A percentile compares a stretch with the other conserved stretches of the same genome.
These are phyloP conservation scores for Cicer judaicum DNA, from an alignment of 306 rosid genomes.

Conservation along the genomic window DNA sequence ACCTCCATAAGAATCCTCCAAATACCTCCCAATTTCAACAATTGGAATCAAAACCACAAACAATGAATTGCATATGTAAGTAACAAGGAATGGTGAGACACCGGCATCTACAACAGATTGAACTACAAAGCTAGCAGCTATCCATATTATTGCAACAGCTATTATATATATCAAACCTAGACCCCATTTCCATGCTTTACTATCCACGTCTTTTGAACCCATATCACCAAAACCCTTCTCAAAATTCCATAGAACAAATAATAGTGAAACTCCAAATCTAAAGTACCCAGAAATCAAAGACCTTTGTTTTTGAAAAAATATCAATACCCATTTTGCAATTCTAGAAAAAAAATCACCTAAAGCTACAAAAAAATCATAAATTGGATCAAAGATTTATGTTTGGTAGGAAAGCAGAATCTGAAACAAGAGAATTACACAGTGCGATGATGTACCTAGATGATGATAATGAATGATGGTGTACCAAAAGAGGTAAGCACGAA, in stretches of 20 bases:
- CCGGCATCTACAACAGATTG: constrained; percentile 96
- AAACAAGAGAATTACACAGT: neutral
- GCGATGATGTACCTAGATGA: neutral
- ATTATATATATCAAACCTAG: constrained; percentile 77
- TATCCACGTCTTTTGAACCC: constrained; percentile 51
- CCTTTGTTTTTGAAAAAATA: constrained; percentile 19
- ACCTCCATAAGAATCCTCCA: constrained; percentile 69
- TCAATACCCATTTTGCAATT: constrained; percentile 44
- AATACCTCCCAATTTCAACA: constrained; percentile 73
- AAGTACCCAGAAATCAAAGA: constrained; percentile 22
- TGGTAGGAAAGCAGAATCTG: neutral
- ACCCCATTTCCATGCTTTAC: constrained; percentile 78
- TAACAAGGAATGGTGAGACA: constrained; percentile 87
- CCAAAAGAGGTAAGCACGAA: neutral
- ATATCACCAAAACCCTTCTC: constrained; percentile 30
- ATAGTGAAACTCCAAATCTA: constrained; percentile 41
- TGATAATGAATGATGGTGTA: constrained; percentile 1
- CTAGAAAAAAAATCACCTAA: constrained; percentile 44
- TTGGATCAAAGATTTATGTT: neutral
- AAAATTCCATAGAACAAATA: constrained; percentile 29
- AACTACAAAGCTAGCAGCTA: constrained; percentile 98
- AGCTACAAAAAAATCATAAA: neutral
- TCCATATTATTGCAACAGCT: constrained; percentile 92
- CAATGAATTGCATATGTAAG: constrained; percentile 92
- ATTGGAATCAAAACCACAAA: constrained; percentile 87